Evolutionary conservation across 2,329 filamentous ascomycete genomes (phyloP).

Genomic region (Fusarium floridanum): DNA sequence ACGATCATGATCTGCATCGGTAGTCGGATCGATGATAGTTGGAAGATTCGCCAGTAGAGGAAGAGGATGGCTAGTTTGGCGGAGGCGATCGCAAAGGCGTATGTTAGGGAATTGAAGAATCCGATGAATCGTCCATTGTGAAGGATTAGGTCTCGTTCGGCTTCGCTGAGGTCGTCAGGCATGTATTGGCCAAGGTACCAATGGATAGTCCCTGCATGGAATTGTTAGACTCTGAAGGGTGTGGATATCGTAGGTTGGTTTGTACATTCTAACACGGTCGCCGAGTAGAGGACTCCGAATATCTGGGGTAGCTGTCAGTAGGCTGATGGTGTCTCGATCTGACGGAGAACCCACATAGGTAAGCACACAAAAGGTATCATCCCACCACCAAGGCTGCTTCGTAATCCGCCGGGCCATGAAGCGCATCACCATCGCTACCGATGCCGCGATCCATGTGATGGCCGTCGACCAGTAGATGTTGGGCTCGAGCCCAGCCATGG

Average conservation of each 20-base stretch:
- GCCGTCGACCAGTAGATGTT: conserved; percentile 36
- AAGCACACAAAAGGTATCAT: conserved; percentile 38
- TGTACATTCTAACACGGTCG: conserved; percentile 38
- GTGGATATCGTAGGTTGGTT: background rate
- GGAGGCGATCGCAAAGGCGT: conserved; percentile 45
- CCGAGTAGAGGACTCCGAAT: conserved; percentile 34
- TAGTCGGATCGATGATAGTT: conserved; percentile 42
- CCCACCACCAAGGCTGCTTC: conserved; percentile 40
- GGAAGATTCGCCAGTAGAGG: conserved; percentile 50
- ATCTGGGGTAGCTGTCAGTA: conserved; percentile 13
- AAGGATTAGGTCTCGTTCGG: conserved; percentile 22
- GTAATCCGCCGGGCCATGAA: conserved; percentile 39
- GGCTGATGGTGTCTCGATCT: background rate
- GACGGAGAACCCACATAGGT: conserved; percentile 30
- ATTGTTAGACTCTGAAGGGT: background rate
- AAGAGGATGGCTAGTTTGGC: conserved; percentile 47
- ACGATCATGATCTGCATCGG: conserved; percentile 45
- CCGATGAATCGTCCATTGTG: conserved; percentile 28
- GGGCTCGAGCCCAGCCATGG: conserved; percentile 40
- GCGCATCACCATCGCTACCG: conserved; percentile 30
- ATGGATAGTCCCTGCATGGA: conserved; percentile 29
- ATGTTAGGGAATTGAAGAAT: conserved; percentile 35
- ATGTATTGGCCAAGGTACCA: conserved; percentile 38
- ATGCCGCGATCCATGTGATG: conserved; percentile 42
- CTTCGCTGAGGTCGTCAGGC: conserved; percentile 5